Evolutionary conservation across 2,329 filamentous ascomycete species (phyloP).

Genomic region (Alternaria hordeiaustralica): DNA sequence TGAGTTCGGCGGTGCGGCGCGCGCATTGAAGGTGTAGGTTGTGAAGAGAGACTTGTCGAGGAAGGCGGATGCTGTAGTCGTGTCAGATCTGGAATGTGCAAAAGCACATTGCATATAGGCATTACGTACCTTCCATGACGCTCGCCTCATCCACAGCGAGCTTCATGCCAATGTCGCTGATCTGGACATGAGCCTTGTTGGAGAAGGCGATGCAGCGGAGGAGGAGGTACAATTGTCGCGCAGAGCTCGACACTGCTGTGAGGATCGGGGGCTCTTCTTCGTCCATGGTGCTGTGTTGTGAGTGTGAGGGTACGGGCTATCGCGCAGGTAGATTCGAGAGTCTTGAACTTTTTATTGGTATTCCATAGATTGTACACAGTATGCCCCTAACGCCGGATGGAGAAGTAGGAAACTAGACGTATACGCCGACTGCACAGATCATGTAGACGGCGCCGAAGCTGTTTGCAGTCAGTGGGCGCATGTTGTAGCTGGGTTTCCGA

Average conservation of each 20-base stretch:
- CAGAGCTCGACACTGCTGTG: conserved; percentile 77
- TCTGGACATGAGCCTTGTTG: conserved; percentile 70
- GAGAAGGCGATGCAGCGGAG: conserved; percentile 68
- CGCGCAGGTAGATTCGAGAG: conserved; percentile 13
- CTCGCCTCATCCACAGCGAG: conserved; percentile 88
- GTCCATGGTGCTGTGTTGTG: conserved; percentile 32
- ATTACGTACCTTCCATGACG: conserved; percentile 79
- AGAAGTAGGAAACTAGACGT: conserved; percentile 70
- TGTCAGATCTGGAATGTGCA: conserved; percentile 8
- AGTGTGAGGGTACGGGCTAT: background rate
- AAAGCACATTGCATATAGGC: background rate
- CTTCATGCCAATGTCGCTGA: conserved; percentile 82
- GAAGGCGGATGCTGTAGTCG: conserved; percentile 71
- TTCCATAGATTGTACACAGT: conserved; percentile 47
- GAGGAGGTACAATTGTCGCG: conserved; percentile 73
- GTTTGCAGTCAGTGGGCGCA: conserved; percentile 13
- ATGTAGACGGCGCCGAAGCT: conserved; percentile 96
- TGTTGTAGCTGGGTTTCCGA: background rate
- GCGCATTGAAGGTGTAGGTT: conserved; percentile 73
- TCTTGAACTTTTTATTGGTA: conserved; percentile 47
- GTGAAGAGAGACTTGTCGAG: conserved; percentile 90
- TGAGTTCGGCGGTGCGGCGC: conserved; percentile 49
- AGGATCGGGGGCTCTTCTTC: conserved; percentile 63
- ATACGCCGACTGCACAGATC: conserved; percentile 98
- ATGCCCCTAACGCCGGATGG: conserved; percentile 38